Percentiles rank a stretch among this genome's conserved stretches.
phyloP scores from a whole-genome alignment of 352 stramenopile species.

The Globisporangium abappressorium region DNA sequence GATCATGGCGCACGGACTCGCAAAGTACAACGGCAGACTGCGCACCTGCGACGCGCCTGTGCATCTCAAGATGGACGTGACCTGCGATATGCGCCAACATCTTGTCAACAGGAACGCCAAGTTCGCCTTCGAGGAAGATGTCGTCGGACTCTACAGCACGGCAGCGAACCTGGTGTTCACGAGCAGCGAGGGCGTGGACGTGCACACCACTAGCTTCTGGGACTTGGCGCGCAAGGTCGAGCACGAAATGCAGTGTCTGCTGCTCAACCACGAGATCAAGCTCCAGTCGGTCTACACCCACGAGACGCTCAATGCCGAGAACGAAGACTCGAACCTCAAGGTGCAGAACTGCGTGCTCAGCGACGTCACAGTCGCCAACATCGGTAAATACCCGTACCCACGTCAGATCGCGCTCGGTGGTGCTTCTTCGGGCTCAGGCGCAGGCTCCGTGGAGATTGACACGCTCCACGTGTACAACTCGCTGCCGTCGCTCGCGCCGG shows the following conservation, averaged over 20 bases:
- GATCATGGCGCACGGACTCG: slow-evolving; percentile 45
- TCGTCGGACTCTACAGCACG: slow-evolving; percentile 49
- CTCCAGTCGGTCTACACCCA: slow-evolving; percentile 63
- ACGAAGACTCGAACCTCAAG: slow-evolving; percentile 25
- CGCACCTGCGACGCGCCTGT: slow-evolving; percentile 22
- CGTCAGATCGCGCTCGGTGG: slow-evolving; percentile 13
- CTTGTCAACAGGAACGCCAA: slow-evolving; percentile 18
- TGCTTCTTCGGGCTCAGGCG: not conserved
- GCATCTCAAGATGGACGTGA: slow-evolving; percentile 50
- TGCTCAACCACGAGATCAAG: slow-evolving; percentile 54
- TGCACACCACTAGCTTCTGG: slow-evolving; percentile 42
- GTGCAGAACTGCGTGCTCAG: slow-evolving; percentile 46
- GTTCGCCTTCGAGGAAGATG: slow-evolving; percentile 16
- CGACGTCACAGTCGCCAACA: slow-evolving; percentile 36
- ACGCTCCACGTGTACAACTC: slow-evolving; percentile 57
- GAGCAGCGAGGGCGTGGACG: slow-evolving; percentile 40
- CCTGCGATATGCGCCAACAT: slow-evolving; percentile 39
- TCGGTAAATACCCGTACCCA: slow-evolving; percentile 29
- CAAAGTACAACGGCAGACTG: slow-evolving; percentile 29
- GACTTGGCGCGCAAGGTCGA: slow-evolving; percentile 49
- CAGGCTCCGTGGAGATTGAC: slow-evolving; percentile 33
- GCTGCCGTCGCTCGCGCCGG: slow-evolving; percentile 47
- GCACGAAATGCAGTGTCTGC: slow-evolving; percentile 36
- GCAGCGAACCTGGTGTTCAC: slow-evolving; percentile 46
- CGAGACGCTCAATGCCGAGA: slow-evolving; percentile 47